phyloP scores from a whole-genome alignment of 2,329 filamentous ascomycete genomes.

The Phyllosticta citriasiana region DNA sequence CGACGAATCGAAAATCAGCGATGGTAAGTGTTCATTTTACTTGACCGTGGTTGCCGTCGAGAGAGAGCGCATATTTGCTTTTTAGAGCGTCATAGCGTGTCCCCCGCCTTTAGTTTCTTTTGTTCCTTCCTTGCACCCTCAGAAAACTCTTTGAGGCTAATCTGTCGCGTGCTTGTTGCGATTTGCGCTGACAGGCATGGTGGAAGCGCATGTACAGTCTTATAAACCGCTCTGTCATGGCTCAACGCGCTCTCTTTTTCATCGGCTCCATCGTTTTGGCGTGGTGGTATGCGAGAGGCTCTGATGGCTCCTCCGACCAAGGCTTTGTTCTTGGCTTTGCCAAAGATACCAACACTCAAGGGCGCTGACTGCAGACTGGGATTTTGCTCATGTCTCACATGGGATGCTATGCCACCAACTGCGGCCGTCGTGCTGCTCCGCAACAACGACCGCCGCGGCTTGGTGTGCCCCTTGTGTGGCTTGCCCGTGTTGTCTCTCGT shows the following conservation, averaged over 20 bases:
- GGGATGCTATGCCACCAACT: neutral
- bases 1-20: constrained; percentile 57
- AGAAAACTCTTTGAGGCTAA: constrained; percentile 7
- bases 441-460: neutral
- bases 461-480: neutral
- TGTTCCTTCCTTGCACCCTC: neutral
- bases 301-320: neutral
- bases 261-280: constrained; percentile 6
- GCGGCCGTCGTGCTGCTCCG: neutral
- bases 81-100: constrained; percentile 3
- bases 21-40: constrained; percentile 49
- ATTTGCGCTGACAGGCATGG: constrained; percentile 25
- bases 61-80: neutral
- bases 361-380: neutral
- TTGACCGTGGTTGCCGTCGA: neutral
- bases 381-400: neutral
- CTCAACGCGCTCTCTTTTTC: constrained; percentile 9
- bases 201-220: constrained; percentile 30
- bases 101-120: neutral
- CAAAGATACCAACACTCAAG: neutral
- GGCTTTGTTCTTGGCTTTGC: neutral
- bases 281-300: constrained; percentile 6
- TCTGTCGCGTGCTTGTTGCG: constrained; percentile 1
- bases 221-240: constrained; percentile 21
- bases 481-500: neutral